Evolutionary conservation across 73 alveolate genomes (phyloP), one percentile per base, ranked within the genome.

Genomic region (Blepharisma stoltei): DNA sequence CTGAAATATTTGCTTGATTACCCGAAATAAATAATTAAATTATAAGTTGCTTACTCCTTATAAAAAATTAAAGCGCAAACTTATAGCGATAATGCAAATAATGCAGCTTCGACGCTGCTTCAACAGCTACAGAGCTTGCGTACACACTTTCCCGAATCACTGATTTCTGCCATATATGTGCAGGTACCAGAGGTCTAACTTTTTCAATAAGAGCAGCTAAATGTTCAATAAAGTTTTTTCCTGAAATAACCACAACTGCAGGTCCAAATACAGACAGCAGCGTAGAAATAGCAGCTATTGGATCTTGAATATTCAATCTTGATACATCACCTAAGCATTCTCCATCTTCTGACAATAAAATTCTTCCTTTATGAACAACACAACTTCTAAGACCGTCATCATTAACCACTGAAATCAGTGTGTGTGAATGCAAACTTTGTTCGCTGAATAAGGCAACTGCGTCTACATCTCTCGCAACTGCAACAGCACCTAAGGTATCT

Each of bases 21-120:
- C 41, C 41, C 41, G 41, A 32, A 32, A 32, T 32, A 32, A 32
- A 32, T 32, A 32, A 32, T 32, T 32, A 32, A 32, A 32, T 1
- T 32, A 32, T 32, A 32, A 32, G 41, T 32, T 32, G 41, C 41
- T 32, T 32, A 32, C 41, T 32, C 41, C 41, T 32, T 32, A 32
- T 32, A 32, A 3, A 52, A 52, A 52, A 11, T 20, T 52, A 52
- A 14, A 52, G 23, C 4, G 66, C n/a, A 52, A 20, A 52, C 66
- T 60, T 60, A 60, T 60, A 60, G 18, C 73, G 37, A 5, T 18
- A 60, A 14, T 14, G 73, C 73, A 60, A 60, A 5, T 60, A 60
- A 60, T 60, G 73, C n/a, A 60, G 47, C 5, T 25, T 60, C 5
- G 66, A 52, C 4, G 66, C 66, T 11, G 66, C 66, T 52, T 14